Base-by-base conservation (phyloP, 2,329 filamentous ascomycete species). In the Colletotrichum lindemuthianum region DNA sequence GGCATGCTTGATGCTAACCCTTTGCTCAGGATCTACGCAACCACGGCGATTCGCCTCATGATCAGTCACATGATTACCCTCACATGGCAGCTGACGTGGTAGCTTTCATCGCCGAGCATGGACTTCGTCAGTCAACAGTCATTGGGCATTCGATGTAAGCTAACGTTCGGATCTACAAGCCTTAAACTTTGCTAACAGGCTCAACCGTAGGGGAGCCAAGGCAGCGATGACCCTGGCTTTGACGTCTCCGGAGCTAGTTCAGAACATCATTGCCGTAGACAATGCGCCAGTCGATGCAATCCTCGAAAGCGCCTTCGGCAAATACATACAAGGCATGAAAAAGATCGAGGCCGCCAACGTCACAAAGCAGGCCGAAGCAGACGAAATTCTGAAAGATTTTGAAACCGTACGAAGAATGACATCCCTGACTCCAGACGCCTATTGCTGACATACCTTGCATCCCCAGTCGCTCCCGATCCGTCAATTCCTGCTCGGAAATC, bases 121-220 rank as follows among this genome's bases (percentile, higher is more conserved):
- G 83, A 4, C 79, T 97, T n/a, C 80, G 84, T 48, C 81, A 91
- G 34, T 83, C 90, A 2, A 93, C 91, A 0, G 79, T 98, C 34
- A 96, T 98, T 72, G 95, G 95, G 0, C 96, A 98, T 78, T 97
- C 93, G 2, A 98, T 98, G 95, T 92, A 77, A 72, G 85, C 71
- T 4, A 13, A 8, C 3, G 34, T 11, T 24, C 8, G 9, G 12
- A 15, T 15, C 13, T 13, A 13, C 41, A 43, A 13, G 24, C 24
- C 24, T 43, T 13, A 6, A 12, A 43, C 15, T 12, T 13, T 24
- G 37, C 52, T 53, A 34, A 66, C 15, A 16, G 10, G 40, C 10
- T 5, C 9, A 15, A 15, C 15, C 24, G 32, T 63, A 91, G 89
- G 90, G 95, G 96, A 68, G 95, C 95, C 50, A 98, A 98, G 81